phyloP scores from a whole-genome alignment of 2,329 filamentous ascomycete species.

The Aspergillus candidus region DNA sequence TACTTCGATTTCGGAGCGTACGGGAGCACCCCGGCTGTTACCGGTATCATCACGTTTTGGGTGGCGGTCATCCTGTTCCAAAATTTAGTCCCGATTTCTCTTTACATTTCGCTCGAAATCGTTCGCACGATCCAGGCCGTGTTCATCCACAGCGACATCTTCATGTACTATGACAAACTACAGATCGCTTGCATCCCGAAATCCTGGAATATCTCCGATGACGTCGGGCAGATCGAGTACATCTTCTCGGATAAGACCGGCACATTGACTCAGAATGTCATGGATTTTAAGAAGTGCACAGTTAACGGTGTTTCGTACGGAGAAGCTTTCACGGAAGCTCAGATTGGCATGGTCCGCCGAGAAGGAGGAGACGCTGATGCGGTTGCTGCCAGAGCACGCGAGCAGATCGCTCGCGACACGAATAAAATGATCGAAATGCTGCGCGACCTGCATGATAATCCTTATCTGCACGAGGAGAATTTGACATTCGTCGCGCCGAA shows the following conservation, averaged over 20 bases:
- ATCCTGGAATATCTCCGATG: constrained; percentile 98
- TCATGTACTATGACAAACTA: constrained; percentile 95
- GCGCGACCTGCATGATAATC: constrained; percentile 76
- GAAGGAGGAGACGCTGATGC: constrained; percentile 80
- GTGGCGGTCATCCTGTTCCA: constrained; percentile 91
- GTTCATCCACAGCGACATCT: constrained; percentile 93
- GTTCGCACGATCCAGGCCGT: constrained; percentile 87
- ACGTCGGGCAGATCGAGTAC: constrained; percentile 96
- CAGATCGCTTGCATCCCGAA: constrained; percentile 96
- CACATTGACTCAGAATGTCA: constrained; percentile 84
- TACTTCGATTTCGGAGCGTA: constrained; percentile 85
- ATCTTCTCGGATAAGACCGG: constrained; percentile 96
- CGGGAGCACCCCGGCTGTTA: constrained; percentile 65
- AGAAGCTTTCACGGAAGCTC: constrained; percentile 94
- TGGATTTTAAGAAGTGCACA: constrained; percentile 99
- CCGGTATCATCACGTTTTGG: constrained; percentile 96
- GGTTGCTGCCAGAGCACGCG: constrained; percentile 64
- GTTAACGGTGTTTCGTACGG: constrained; percentile 96
- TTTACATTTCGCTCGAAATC: constrained; percentile 96
- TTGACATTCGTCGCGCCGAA: constrained; percentile 89
- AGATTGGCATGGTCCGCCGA: constrained; percentile 91
- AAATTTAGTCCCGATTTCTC: constrained; percentile 95
- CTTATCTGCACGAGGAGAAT: constrained; percentile 82
- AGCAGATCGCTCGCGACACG: constrained; percentile 74
- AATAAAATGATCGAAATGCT: constrained; percentile 64